Evolutionary conservation across 2,329 filamentous ascomycete species (phyloP).

Genomic region (Neonectria neomacrospora): DNA sequence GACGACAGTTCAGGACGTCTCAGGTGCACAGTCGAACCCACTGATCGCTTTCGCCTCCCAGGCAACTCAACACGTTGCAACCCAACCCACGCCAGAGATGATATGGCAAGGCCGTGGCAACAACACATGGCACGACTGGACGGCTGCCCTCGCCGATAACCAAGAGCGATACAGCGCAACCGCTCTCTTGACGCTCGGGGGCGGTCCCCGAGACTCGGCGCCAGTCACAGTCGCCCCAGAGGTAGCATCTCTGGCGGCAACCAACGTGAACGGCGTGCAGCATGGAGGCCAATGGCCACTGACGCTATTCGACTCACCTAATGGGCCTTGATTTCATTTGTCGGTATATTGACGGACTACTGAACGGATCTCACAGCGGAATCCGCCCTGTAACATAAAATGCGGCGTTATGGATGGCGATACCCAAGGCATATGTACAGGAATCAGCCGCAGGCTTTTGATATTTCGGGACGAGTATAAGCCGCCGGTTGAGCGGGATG

Average conservation of each 20-base stretch:
- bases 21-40: constrained; percentile 49
- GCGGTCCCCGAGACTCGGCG: constrained; percentile 38
- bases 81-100: constrained; percentile 43
- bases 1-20: constrained; percentile 35
- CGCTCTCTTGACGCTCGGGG: constrained; percentile 60
- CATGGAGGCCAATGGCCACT: constrained; percentile 47
- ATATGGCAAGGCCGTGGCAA: constrained; percentile 54
- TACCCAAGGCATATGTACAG: constrained; percentile 22
- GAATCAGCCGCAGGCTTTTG: constrained; percentile 13
- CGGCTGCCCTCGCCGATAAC: constrained; percentile 60
- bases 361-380: not conserved
- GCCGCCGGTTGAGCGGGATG: constrained; percentile 27
- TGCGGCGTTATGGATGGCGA: constrained; percentile 32
- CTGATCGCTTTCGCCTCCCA: constrained; percentile 55
- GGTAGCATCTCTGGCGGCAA: constrained; percentile 33
- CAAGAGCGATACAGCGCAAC: constrained; percentile 62
- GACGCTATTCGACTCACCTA: constrained; percentile 46
- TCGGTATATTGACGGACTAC: not conserved
- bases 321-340: constrained; percentile 39
- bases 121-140: constrained; percentile 66
- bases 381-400: constrained; percentile 30
- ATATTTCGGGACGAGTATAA: constrained; percentile 5
- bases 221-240: constrained; percentile 31
- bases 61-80: constrained; percentile 49
- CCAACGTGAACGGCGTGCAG: constrained; percentile 45